Evolutionary conservation across 2,329 filamentous ascomycete species (phyloP), one percentile per base, ranked within the genome.

Genomic region (Xylariaceae sp.): DNA sequence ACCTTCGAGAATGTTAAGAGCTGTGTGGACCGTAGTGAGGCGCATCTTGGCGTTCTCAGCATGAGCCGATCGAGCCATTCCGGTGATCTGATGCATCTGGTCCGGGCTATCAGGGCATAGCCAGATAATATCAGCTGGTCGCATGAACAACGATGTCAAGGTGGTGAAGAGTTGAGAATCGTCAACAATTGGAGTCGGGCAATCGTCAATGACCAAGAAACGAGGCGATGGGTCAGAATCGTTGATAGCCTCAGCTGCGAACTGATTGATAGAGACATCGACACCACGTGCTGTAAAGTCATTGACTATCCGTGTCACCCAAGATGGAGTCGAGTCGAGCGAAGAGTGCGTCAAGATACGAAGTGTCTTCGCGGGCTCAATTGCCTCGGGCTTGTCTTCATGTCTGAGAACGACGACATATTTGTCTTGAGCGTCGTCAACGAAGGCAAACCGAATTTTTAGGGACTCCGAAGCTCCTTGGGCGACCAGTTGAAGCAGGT

Each of bases 31-130:
- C 5, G 64, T 65, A 9, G 49, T 61, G 0, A 66, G 53, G 0
- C 58, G 55, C 8, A 67, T 17, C 2, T 61, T n/a, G 8, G 60
- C 51, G 23, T 66, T 66, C 47, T 66, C 64, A 3, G 64, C 61
- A 17, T 67, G 66, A 2, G 66, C 66, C 1, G 64, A 64, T 1
- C 66, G 64, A 18, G 62, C 49, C 2, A 67, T 17, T 9, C 65
- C 65, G 4, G 49, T 51, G 17, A 66, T 63, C 15, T 67, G 64
- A 23, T 66, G 58, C 49, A 67, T 60, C 5, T 57, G 9, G 5
- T 39, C 4, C 9, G 60, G 61, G 4, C 45, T 35, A 37, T 62
- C 61, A 0, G 59, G 61, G 23, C 61, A 53, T 13, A 67, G 8
- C 65, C 65, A 67, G 2, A 67, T 0, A 15, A 65, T 34, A 2